Evolutionary conservation across 2,329 filamentous ascomycete genomes (phyloP).

Genomic region (Pseudodiploospora longispora): DNA sequence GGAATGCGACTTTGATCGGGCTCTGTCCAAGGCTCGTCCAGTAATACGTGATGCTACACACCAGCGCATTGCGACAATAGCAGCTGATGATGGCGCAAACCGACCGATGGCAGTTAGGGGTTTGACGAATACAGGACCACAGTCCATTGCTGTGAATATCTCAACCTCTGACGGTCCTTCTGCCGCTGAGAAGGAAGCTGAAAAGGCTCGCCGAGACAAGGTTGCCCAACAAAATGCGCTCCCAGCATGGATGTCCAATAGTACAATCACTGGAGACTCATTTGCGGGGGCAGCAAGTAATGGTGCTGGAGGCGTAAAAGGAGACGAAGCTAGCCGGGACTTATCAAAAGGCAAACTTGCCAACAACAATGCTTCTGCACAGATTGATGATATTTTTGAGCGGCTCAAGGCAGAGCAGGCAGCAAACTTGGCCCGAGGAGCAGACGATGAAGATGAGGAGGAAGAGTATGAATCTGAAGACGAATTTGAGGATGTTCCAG

Average conservation of each 20-base stretch:
- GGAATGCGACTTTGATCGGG: slow-evolving; percentile 64
- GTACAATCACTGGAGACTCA: slow-evolving; percentile 58
- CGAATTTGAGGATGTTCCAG: slow-evolving; percentile 44
- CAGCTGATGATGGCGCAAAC: slow-evolving; percentile 43
- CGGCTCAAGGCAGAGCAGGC: slow-evolving; percentile 55
- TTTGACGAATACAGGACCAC: slow-evolving; percentile 56
- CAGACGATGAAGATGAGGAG: slow-evolving; percentile 19
- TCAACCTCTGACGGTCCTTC: slow-evolving; percentile 57
- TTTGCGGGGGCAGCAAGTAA: slow-evolving; percentile 32
- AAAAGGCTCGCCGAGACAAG: slow-evolving; percentile 56
- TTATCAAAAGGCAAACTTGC: slow-evolving; percentile 27
- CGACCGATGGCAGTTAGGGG: slow-evolving; percentile 63
- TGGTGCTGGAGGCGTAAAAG: slow-evolving; percentile 19
- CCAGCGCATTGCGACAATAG: slow-evolving; percentile 52
- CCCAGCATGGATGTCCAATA: slow-evolving; percentile 64
- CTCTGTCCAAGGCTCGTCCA: slow-evolving; percentile 53
- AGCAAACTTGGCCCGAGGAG: slow-evolving; percentile 30
- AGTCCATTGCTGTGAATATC: slow-evolving; percentile 62
- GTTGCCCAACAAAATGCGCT: slow-evolving; percentile 61
- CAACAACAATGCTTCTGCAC: slow-evolving; percentile 45
- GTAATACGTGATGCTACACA: slow-evolving; percentile 60
- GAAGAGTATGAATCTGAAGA: slow-evolving; percentile 28
- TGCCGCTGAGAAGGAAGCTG: slow-evolving; percentile 58
- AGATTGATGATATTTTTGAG: slow-evolving; percentile 61
- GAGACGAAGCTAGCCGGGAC: slow-evolving; percentile 40